Evolutionary conservation across 805 yeast genomes (phyloP), one percentile per base, ranked within the genome.

Genomic region (Torulaspora delbrueckii): DNA sequence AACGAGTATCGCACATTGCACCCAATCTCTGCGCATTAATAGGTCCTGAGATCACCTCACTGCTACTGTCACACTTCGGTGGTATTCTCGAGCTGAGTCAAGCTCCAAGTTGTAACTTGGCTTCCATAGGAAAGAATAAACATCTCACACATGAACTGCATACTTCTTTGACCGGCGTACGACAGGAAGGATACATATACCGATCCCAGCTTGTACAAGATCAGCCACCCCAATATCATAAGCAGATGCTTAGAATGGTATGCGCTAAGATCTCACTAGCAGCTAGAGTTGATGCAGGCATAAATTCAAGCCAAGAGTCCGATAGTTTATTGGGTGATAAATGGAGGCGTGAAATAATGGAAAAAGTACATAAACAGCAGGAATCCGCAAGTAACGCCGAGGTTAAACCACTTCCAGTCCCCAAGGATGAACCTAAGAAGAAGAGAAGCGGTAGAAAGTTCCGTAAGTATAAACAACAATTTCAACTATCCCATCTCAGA

Each of bases 361-460:
- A 68, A 3, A 84, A 83, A 53, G 70, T 93, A 6, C 87, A 81
- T 34, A 87, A 86, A 55, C 65, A 88, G 26, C 75, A 79, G 22
- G 79, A 81, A 5, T 93, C 97, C 0, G 96, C 98, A 0, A 84
- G 81, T 18, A 73, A 74, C 1, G 70, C 76, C 12, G 81, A 80
- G 47, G 82, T 90, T 0, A 74, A 89, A 40, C 88, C 88, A 0
- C 63, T 81, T 5, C 83, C 91, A 0, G 69, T 76, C 3, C 97
- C 96, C 0, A 71, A 78, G 13, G 96, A 89, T 45, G 75, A 74
- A 44, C 78, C 81, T 40, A 81, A 91, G 4, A 86, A 87, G 66
- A 86, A 82, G 55, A 73, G 99, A 56, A 97, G 95, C 1, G 99
- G 99, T 0, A 71, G 81, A 52, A 69, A 91, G 45, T 75, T 84